These are phyloP conservation scores for Wickerhamiella kurtzmanii DNA, from an alignment of 805 yeast species.

Conservation along the genomic window DNA sequence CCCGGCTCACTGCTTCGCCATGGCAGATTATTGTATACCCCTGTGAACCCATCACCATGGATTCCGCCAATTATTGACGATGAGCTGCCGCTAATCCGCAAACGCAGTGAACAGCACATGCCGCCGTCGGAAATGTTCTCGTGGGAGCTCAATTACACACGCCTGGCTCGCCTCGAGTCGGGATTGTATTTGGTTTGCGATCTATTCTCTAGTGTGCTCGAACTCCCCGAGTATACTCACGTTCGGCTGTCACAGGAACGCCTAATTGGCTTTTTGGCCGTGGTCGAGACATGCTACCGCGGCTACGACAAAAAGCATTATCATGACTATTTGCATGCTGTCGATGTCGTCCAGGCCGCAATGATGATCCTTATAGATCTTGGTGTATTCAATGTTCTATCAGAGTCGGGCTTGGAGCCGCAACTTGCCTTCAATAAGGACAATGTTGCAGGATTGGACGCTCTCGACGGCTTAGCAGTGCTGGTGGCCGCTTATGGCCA, in stretches of 20 bases:
- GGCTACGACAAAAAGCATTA: conserved; percentile 58
- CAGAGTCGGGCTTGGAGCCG: neutral
- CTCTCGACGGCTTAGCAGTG: conserved; percentile 42
- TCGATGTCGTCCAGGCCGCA: conserved; percentile 90
- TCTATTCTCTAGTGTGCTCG: conserved; percentile 28
- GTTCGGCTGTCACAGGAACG: conserved; percentile 21
- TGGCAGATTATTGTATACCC: neutral
- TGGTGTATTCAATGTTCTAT: neutral
- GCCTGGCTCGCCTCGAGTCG: neutral
- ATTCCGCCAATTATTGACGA: neutral
- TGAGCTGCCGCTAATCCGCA: neutral
- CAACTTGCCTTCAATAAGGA: neutral
- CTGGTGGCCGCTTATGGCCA: conserved; percentile 83
- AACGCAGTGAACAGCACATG: neutral
- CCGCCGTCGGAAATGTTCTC: neutral
- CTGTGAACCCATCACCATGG: neutral
- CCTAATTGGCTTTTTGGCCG: conserved; percentile 46
- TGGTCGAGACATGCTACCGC: conserved; percentile 65
- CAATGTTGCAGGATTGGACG: conserved; percentile 11
- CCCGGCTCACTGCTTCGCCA: neutral
- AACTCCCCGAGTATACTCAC: neutral
- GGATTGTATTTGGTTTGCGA: neutral
- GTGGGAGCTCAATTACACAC: neutral
- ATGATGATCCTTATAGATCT: conserved; percentile 32
- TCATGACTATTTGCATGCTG: conserved; percentile 92